These are phyloP conservation scores for Calendula officinalis DNA, from an alignment of 129 eudicot species.

Conservation along the genomic window DNA sequence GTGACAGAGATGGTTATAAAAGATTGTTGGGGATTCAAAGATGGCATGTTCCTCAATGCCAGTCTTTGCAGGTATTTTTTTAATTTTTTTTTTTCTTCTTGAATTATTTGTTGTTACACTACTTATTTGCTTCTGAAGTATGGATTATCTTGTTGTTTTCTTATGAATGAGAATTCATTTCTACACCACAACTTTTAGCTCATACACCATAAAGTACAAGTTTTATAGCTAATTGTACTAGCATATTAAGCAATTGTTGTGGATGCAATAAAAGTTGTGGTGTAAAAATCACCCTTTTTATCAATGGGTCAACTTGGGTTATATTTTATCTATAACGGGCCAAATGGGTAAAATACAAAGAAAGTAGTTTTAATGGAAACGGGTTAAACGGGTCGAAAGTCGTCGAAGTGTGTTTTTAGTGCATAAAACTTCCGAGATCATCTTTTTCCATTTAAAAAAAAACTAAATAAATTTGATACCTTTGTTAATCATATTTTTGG, in stretches of 20 bases:
- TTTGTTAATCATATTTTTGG: background rate
- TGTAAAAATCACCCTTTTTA: too few relatives aligned
- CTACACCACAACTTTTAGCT: background rate
- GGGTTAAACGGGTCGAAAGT: too few relatives aligned
- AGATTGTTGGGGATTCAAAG: constrained; percentile 80
- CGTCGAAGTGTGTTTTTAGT: too few relatives aligned
- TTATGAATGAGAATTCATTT: background rate
- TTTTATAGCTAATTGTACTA: too few relatives aligned
- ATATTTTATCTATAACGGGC: too few relatives aligned
- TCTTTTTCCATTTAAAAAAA: background rate
- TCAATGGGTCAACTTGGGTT: too few relatives aligned
- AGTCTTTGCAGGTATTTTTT: constrained; percentile 53
- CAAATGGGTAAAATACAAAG: too few relatives aligned
- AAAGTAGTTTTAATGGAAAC: too few relatives aligned
- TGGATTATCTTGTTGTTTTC: background rate
- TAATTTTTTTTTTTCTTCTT: constrained; percentile 9
- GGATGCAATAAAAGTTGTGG: too few relatives aligned
- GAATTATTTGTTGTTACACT: background rate
- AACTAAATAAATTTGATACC: background rate
- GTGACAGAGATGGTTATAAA: constrained; percentile 49
- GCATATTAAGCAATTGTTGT: too few relatives aligned
- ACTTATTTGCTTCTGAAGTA: constrained; percentile 6
- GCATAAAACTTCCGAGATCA: background rate
- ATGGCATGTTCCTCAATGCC: constrained; percentile 60
- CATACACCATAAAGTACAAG: too few relatives aligned